A percentile compares a stretch with the other conserved stretches of the same genome.
These are phyloP conservation scores for Smittium culicis DNA, from an alignment of 371 early-diverging fungal genomes.

Conservation along the genomic window DNA sequence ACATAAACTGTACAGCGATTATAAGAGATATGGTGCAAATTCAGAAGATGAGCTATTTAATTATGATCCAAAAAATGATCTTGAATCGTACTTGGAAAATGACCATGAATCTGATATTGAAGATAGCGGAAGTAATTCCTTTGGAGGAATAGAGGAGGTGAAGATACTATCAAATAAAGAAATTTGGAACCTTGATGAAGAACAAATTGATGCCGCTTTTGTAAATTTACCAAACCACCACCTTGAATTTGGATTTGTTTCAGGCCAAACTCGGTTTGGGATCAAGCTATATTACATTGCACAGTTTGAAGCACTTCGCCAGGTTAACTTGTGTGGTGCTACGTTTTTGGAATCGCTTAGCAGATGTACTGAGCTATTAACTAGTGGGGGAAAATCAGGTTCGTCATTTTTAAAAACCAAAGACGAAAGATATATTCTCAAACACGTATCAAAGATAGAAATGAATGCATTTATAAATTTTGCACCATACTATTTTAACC, in stretches of 20 bases:
- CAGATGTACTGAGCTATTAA: conserved; percentile 67
- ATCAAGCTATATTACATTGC: conserved; percentile 87
- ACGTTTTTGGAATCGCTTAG: conserved; percentile 72
- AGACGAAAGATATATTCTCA: conserved; percentile 84
- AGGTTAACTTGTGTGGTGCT: conserved; percentile 65
- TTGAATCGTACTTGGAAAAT: not conserved
- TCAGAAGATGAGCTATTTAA: not conserved
- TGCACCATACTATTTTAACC: conserved; percentile 83
- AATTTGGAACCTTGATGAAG: not conserved
- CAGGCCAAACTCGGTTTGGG: conserved; percentile 56
- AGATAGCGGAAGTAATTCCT: not conserved
- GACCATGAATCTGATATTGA: not conserved
- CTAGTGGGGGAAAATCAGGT: conserved; percentile 82
- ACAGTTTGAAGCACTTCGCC: conserved; percentile 79
- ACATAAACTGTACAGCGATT: conserved; percentile 10
- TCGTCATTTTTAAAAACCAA: conserved; percentile 79
- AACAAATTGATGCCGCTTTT: conserved; percentile 15
- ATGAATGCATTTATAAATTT: conserved; percentile 78
- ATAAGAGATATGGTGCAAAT: not conserved
- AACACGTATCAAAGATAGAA: conserved; percentile 74
- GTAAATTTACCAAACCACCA: conserved; percentile 22
- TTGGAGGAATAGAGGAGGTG: not conserved
- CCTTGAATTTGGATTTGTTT: conserved; percentile 43
- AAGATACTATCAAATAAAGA: not conserved
- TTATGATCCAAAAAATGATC: not conserved